Evolutionary conservation across 805 yeast species (phyloP).

Genomic region (Tetrapisispora iriomotensis): DNA sequence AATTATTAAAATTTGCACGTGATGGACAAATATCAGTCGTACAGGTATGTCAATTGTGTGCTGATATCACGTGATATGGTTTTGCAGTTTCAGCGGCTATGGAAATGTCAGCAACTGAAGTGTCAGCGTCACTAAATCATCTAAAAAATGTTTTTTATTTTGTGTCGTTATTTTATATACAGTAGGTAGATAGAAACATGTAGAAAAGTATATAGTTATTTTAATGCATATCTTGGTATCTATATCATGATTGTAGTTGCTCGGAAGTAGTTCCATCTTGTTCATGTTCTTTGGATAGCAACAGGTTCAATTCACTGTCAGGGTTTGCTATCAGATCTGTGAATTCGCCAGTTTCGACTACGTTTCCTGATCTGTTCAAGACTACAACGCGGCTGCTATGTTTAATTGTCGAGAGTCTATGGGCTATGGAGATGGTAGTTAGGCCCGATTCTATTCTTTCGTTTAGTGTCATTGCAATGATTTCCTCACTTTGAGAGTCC

Average conservation of each 20-base stretch:
- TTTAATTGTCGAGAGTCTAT: slow-evolving; percentile 77
- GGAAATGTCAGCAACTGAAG: no score
- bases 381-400: slow-evolving; percentile 77
- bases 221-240: not conserved
- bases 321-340: slow-evolving; percentile 36
- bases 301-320: slow-evolving; percentile 27
- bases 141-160: no score
- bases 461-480: slow-evolving; percentile 64
- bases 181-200: no score
- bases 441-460: slow-evolving; percentile 45
- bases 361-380: slow-evolving; percentile 60
- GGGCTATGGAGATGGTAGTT: slow-evolving; percentile 86
- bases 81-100: no score
- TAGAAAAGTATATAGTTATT: no score
- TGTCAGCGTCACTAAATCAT: no score
- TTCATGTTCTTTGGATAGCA: slow-evolving; percentile 28
- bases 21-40: no score
- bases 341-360: slow-evolving; percentile 63
- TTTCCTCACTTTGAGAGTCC: slow-evolving; percentile 79
- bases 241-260: not conserved
- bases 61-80: no score
- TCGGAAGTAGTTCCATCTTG: not conserved
- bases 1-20: no score
- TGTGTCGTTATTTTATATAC: no score
- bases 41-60: no score